Percentiles rank a stretch among this genome's conserved stretches.
phyloP scores from a whole-genome alignment of 768 basidiomycete genomes.

The Filobasidium wieringae region DNA sequence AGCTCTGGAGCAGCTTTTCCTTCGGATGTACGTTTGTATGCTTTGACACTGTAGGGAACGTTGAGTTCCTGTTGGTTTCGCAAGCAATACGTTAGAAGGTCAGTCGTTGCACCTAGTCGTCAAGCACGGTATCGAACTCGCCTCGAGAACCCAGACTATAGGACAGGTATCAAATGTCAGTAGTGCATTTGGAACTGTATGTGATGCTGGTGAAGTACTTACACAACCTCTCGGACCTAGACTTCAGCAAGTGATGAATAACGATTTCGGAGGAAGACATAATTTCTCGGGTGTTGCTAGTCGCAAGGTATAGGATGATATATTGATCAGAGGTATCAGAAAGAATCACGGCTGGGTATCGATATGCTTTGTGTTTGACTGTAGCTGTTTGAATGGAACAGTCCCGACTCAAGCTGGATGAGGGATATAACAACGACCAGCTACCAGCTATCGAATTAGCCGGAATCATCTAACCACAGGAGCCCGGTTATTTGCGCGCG shows the following conservation, averaged over 20 bases:
- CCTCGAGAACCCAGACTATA: slow-evolving; percentile 32
- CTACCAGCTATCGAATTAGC: too few species aligned
- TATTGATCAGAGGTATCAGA: too few species aligned
- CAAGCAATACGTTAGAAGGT: not conserved
- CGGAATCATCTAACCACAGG: too few species aligned
- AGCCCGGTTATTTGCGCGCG: too few species aligned
- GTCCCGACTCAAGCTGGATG: too few species aligned
- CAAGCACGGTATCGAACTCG: not conserved
- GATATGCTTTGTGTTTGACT: too few species aligned
- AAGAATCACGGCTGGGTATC: too few species aligned
- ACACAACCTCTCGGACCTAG: slow-evolving; percentile 33
- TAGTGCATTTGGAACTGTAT: not conserved
- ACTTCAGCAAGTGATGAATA: slow-evolving; percentile 32
- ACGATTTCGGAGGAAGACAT: slow-evolving; percentile 17
- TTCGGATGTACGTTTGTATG: slow-evolving; percentile 19
- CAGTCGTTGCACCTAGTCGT: not conserved
- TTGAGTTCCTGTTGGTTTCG: slow-evolving; percentile 25
- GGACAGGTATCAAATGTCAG: not conserved
- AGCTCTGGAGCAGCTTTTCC: slow-evolving; percentile 24
- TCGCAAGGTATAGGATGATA: too few species aligned
- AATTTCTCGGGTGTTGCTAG: too few species aligned
- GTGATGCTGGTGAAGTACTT: slow-evolving; percentile 6
- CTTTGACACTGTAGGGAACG: slow-evolving; percentile 31
- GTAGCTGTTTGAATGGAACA: too few species aligned
- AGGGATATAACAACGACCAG: too few species aligned